Conservation (phyloP, 2,329 filamentous ascomycete genomes). For the Chrysosporium queenslandicum region DNA sequence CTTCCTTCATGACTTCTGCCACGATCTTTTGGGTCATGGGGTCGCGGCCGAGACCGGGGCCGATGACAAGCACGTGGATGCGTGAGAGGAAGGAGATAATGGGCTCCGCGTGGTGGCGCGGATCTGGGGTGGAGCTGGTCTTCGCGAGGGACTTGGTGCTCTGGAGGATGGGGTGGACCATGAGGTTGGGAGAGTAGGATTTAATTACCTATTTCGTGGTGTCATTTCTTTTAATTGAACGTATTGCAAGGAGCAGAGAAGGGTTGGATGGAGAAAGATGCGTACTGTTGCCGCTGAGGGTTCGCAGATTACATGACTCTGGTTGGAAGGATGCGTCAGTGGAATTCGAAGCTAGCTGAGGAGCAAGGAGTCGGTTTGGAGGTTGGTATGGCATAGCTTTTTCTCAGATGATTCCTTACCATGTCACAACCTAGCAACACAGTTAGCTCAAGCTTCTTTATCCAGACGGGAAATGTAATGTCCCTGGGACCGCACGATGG, state of each 20-base stretch:
- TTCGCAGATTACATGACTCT: conserved; percentile 87
- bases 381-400: background rate
- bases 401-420: conserved; percentile 43
- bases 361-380: background rate
- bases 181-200: conserved; percentile 92
- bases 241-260: conserved; percentile 45
- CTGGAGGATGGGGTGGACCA: conserved; percentile 95
- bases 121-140: conserved; percentile 32
- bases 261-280: background rate
- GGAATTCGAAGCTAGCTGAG: background rate
- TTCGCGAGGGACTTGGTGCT: conserved; percentile 48
- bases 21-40: conserved; percentile 81
- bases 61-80: conserved; percentile 84
- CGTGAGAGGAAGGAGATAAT: conserved; percentile 75
- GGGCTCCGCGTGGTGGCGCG: conserved; percentile 53
- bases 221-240: conserved; percentile 21
- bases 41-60: conserved; percentile 84
- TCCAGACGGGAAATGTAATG: too few relatives aligned
- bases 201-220: conserved; percentile 62
- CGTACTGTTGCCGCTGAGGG: conserved; percentile 59
- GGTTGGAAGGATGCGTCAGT: background rate
- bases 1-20: conserved; percentile 65
- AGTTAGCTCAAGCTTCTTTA: too few relatives aligned
- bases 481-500: too few relatives aligned
- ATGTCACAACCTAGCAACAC: conserved; percentile 64